A percentile compares a stretch with the other conserved stretches of the same genome.
Evolutionary conservation across 805 yeast species (phyloP).

Genomic region (Candida adriatica): DNA sequence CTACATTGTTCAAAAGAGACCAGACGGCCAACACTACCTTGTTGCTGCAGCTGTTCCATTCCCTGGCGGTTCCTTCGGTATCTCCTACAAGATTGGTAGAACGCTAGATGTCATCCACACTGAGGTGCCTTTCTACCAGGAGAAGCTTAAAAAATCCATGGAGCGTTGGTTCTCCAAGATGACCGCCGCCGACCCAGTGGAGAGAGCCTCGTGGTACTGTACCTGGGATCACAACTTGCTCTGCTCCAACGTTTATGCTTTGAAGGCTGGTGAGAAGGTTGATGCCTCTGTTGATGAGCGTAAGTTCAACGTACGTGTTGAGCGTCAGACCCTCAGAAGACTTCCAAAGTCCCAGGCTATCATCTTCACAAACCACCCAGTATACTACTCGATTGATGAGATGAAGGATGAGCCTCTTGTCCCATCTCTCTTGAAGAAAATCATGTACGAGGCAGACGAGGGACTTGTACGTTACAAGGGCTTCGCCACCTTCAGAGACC

Average conservation of each 20-base stretch:
- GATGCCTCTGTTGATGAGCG: conserved; percentile 38
- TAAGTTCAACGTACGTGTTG: conserved; percentile 62
- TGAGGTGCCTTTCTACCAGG: conserved; percentile 64
- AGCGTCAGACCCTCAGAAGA: conserved; percentile 64
- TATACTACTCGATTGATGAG: conserved; percentile 73
- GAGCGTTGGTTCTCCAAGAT: conserved; percentile 63
- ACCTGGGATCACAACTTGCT: conserved; percentile 66
- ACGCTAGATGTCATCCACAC: conserved; percentile 58
- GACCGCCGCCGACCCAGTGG: conserved; percentile 57
- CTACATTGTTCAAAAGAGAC: conserved; percentile 51
- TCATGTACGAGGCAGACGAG: conserved; percentile 60
- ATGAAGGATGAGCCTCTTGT: conserved; percentile 76
- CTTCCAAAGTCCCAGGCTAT: conserved; percentile 60
- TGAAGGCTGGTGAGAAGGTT: conserved; percentile 38
- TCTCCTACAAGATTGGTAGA: conserved; percentile 52
- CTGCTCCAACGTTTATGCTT: conserved; percentile 48
- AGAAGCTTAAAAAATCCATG: conserved; percentile 61
- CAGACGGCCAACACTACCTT: conserved; percentile 52
- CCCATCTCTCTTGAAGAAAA: conserved; percentile 57
- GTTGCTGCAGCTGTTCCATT: conserved; percentile 73
- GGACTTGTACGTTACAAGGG: conserved; percentile 58
- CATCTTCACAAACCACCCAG: conserved; percentile 69
- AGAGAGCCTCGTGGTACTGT: conserved; percentile 69
- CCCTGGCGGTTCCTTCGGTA: conserved; percentile 72
- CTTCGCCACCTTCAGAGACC: conserved; percentile 53